phyloP scores from a whole-genome alignment of 1,284 basidiomycete species.

The Melampsora americana region DNA sequence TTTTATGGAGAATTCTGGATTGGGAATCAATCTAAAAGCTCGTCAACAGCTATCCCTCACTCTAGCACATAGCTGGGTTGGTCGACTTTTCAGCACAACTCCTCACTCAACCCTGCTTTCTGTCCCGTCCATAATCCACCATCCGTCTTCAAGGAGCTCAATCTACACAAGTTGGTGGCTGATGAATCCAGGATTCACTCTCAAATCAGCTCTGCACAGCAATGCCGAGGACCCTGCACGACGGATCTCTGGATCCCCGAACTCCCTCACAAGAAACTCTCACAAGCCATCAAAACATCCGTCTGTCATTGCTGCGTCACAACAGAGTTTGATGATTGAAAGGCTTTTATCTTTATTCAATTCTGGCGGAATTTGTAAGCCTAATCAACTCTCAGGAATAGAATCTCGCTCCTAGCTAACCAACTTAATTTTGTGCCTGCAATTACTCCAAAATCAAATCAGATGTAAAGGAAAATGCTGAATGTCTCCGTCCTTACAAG shows the following conservation, averaged over 20 bases:
- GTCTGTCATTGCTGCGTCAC: neutral
- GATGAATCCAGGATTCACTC: neutral
- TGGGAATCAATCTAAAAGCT: neutral
- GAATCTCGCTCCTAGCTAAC: too few relatives aligned
- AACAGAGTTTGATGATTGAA: neutral
- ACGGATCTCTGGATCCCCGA: neutral
- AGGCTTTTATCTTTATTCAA: neutral
- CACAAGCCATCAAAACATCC: neutral
- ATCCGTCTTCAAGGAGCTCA: neutral
- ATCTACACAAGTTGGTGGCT: neutral
- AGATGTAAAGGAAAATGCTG: neutral
- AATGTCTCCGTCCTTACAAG: neutral
- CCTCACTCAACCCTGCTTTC: neutral
- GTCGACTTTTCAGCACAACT: neutral
- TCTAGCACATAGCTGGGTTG: slow-evolving; percentile 3
- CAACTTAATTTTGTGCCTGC: too few relatives aligned
- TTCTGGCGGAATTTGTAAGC: neutral
- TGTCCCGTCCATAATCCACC: neutral
- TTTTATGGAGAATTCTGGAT: neutral
- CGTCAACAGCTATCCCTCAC: neutral
- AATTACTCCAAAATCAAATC: neutral
- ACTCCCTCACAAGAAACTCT: neutral
- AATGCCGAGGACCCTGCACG: neutral
- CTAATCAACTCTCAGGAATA: neutral
- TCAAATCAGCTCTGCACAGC: neutral